Percentiles rank a stretch among this genome's conserved stretches.
Conservation (phyloP, 2,329 filamentous ascomycete species). For the Cladosporium phlei region DNA sequence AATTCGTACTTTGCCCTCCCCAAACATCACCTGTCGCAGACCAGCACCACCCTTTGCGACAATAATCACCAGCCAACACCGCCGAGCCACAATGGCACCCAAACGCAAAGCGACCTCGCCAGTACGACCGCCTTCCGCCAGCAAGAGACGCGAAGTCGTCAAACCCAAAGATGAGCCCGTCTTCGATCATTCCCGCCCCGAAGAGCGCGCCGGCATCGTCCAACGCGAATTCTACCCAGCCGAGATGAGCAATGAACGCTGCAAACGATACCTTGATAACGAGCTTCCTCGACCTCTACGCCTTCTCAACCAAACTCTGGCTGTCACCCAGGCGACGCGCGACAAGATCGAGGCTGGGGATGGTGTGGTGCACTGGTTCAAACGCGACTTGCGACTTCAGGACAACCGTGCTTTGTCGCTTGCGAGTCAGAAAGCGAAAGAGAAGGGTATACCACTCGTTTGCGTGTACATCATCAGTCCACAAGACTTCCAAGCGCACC, state of each 20-base stretch:
- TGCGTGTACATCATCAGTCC: constrained; percentile 75
- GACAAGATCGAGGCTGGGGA: constrained; percentile 50
- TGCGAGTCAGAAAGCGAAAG: constrained; percentile 63
- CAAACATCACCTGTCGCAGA: too few relatives aligned
- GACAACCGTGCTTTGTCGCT: constrained; percentile 70
- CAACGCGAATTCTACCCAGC: constrained; percentile 69
- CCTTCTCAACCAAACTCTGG: constrained; percentile 56
- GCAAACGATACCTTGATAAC: constrained; percentile 66
- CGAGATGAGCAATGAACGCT: constrained; percentile 79
- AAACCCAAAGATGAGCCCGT: constrained; percentile 19
- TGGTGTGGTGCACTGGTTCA: constrained; percentile 85
- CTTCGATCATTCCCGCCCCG: constrained; percentile 30
- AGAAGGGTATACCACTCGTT: constrained; percentile 66
- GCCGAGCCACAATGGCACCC: constrained; percentile 19
- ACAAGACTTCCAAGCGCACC: constrained; percentile 77
- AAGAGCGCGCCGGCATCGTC: constrained; percentile 38
- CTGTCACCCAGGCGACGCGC: constrained; percentile 55
- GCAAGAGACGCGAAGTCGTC: constrained; percentile 20
- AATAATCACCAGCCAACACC: neutral
- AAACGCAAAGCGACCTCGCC: constrained; percentile 31
- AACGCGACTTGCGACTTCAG: constrained; percentile 66
- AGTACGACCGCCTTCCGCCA: constrained; percentile 22
- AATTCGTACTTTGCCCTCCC: too few relatives aligned
- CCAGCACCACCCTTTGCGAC: too few relatives aligned
- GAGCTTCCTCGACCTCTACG: constrained; percentile 70